phyloP scores from a whole-genome alignment of 768 basidiomycete genomes.

The Psilocybe cyanescens region DNA sequence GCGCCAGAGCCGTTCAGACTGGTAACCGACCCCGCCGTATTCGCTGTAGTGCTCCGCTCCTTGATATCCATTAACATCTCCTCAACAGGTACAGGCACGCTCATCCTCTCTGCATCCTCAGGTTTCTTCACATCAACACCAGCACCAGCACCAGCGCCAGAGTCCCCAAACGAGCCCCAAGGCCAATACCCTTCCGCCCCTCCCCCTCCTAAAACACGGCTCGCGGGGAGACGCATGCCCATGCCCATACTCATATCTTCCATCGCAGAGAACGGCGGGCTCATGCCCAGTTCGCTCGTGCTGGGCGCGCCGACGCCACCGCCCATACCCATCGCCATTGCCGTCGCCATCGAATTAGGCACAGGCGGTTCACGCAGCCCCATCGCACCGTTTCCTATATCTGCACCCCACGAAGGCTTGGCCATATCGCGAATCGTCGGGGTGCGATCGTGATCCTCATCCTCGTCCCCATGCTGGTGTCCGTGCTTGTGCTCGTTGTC shows the following conservation, averaged over 20 bases:
- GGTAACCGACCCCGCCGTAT: background rate
- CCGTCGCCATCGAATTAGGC: background rate
- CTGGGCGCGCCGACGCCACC: background rate
- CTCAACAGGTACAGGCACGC: conserved; percentile 1
- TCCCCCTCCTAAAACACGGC: background rate
- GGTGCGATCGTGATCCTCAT: background rate
- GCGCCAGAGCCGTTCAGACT: too few species aligned
- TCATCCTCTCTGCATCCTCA: background rate
- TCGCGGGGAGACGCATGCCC: background rate
- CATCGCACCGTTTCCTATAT: background rate
- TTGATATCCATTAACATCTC: conserved; percentile 20
- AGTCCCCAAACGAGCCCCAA: conserved; percentile 23
- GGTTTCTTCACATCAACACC: too few species aligned
- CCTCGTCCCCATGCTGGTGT: too few species aligned
- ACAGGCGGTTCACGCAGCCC: background rate
- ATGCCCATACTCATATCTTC: conserved; percentile 10
- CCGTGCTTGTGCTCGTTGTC: background rate
- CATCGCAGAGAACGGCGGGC: conserved; percentile 35
- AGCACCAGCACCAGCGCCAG: too few species aligned
- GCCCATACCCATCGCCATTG: conserved; percentile 4
- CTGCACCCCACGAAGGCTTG: background rate
- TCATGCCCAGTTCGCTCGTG: conserved; percentile 28
- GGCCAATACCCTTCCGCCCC: conserved; percentile 22
- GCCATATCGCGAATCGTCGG: background rate
- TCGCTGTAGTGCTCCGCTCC: conserved; percentile 27